phyloP scores from a whole-genome alignment of 805 yeast genomes.

The Dipodascopsis tothii region DNA sequence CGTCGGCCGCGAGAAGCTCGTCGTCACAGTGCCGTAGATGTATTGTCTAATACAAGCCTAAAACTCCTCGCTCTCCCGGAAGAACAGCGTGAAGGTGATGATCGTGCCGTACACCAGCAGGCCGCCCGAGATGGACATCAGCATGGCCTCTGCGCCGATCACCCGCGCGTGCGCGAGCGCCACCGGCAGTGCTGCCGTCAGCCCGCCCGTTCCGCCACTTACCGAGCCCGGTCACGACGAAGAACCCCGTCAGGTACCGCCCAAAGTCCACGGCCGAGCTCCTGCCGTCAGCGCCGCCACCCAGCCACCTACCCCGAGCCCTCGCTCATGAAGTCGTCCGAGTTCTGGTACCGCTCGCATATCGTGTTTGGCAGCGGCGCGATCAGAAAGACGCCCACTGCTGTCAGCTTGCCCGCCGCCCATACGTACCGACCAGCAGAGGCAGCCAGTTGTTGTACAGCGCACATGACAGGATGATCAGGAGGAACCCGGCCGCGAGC shows the following conservation, averaged over 20 bases:
- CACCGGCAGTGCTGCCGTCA: constrained; percentile 49
- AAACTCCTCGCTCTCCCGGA: constrained; percentile 43
- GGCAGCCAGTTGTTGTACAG: constrained; percentile 90
- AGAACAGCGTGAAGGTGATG: constrained; percentile 71
- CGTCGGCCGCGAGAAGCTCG: constrained; percentile 15
- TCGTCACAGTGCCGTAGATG: constrained; percentile 5
- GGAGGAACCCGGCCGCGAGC: constrained; percentile 80
- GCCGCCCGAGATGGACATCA: constrained; percentile 82
- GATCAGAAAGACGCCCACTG: constrained; percentile 51
- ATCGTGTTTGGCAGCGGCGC: constrained; percentile 69
- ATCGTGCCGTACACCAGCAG: constrained; percentile 72
- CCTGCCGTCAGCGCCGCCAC: constrained; percentile 2
- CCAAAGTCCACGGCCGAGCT: constrained; percentile 65
- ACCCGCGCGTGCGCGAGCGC: constrained; percentile 69
- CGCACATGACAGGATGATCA: constrained; percentile 82
- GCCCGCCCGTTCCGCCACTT: constrained; percentile 1
- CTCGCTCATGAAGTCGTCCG: constrained; percentile 60
- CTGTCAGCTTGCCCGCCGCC: neutral
- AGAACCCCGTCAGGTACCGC: constrained; percentile 66
- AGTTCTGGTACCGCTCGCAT: constrained; percentile 40
- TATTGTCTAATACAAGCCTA: constrained; percentile 19
- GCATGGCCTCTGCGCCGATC: constrained; percentile 60
- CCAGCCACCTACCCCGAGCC: constrained; percentile 33
- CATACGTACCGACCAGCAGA: constrained; percentile 50
- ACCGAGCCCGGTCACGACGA: constrained; percentile 64